Evolutionary conservation across 495 filamentous ascomycete species (phyloP).

Genomic region (Tuber brumale): DNA sequence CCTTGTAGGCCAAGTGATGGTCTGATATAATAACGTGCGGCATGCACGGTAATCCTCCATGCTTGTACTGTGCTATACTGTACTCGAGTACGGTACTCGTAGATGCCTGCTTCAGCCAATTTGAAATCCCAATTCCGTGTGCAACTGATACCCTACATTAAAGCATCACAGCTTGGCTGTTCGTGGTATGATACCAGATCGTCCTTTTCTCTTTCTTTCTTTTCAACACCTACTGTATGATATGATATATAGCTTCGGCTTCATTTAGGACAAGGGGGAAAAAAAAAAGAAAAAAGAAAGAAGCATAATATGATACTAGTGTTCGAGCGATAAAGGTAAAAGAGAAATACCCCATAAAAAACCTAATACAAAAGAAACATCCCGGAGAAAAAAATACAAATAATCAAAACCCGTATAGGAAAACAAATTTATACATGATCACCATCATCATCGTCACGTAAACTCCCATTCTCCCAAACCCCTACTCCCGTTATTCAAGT

Average conservation of each 20-base stretch:
- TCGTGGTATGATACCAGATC: neutral
- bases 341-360: neutral
- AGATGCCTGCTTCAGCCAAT: neutral
- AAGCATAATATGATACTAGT: neutral
- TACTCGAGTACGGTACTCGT: neutral
- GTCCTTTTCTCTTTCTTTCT: neutral
- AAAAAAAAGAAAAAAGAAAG: neutral
- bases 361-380: neutral
- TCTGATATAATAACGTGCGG: neutral
- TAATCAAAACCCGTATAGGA: neutral
- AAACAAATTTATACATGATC: neutral
- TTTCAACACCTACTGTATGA: neutral
- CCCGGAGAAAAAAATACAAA: neutral
- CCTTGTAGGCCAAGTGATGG: neutral
- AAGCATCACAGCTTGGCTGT: neutral
- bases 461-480: constrained; percentile 3
- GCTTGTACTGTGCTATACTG: neutral
- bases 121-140: neutral
- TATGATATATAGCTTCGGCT: neutral
- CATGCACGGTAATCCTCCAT: neutral
- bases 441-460: neutral
- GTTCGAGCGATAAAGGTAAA: neutral
- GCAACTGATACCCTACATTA: neutral
- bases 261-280: neutral
- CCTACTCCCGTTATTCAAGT: neutral